A percentile compares a stretch with the other conserved stretches of the same genome.
These are phyloP conservation scores for Solanum chmielewskii DNA, from an alignment of 257 asterid species.

Conservation along the genomic window DNA sequence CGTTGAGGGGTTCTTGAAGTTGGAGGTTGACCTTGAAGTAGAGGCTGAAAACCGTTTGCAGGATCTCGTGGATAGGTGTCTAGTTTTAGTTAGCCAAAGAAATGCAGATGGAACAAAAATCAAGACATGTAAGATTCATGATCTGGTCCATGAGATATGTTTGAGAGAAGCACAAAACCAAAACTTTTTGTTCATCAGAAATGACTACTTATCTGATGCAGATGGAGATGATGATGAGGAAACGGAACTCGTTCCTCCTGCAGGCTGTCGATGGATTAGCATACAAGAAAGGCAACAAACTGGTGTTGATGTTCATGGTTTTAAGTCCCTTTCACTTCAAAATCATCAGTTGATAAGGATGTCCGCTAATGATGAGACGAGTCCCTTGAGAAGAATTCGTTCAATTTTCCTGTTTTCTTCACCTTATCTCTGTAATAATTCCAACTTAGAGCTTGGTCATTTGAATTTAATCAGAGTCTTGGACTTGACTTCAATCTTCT, in stretches of 20 bases:
- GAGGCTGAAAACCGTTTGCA: not conserved
- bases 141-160: conserved; percentile 2
- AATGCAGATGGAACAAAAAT: not conserved
- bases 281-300: not conserved
- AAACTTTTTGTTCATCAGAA: not conserved
- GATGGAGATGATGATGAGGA: not conserved
- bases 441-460: not conserved
- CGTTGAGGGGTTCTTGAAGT: conserved; percentile 2
- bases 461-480: not conserved
- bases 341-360: not conserved
- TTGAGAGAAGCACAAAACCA: not conserved
- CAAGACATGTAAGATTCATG: conserved; percentile 7
- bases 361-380: not conserved
- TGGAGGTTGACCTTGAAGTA: not conserved
- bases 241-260: not conserved
- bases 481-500: not conserved
- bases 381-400: not conserved
- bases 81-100: not conserved
- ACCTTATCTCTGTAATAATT: not conserved
- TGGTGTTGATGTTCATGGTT: not conserved
- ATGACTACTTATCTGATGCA: not conserved
- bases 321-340: not conserved
- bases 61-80: conserved; percentile 5
- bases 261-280: not conserved
- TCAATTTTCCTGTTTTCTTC: not conserved